Evolutionary conservation across 208 protist species (phyloP).

Genomic region (Trypanosomatidae sp.): DNA sequence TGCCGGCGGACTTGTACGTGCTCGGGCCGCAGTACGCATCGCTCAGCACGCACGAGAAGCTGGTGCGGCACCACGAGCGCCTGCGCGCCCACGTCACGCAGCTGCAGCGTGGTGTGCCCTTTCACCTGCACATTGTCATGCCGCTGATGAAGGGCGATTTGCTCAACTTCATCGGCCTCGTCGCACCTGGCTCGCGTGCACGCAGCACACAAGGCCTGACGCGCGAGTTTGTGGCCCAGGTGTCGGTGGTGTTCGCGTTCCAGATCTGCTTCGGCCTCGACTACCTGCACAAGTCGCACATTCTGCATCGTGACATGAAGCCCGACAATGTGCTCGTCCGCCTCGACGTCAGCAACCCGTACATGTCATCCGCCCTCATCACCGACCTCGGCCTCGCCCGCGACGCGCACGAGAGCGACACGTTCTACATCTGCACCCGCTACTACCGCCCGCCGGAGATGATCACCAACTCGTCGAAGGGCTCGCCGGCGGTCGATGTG

Average conservation of each 20-base stretch:
- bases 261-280: slow-evolving; percentile 84
- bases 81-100: slow-evolving; percentile 10
- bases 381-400: slow-evolving; percentile 86
- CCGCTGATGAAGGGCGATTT: slow-evolving; percentile 77
- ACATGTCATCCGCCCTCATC: slow-evolving; percentile 56
- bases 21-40: slow-evolving; percentile 11
- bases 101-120: slow-evolving; percentile 25
- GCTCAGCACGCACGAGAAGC: slow-evolving; percentile 10
- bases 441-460: slow-evolving; percentile 95
- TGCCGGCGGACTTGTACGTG: slow-evolving; percentile 24
- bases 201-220: slow-evolving; percentile 5
- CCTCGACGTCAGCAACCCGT: slow-evolving; percentile 35
- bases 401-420: slow-evolving; percentile 61
- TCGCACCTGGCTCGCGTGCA: neutral
- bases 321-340: slow-evolving; percentile 94
- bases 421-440: slow-evolving; percentile 90
- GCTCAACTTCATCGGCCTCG: slow-evolving; percentile 49
- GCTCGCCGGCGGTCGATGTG: slow-evolving; percentile 77
- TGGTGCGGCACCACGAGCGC: slow-evolving; percentile 20
- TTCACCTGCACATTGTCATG: slow-evolving; percentile 86
- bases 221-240: slow-evolving; percentile 29
- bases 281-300: slow-evolving; percentile 78
- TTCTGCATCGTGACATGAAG: slow-evolving; percentile 95
- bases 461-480: slow-evolving; percentile 64
- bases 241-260: slow-evolving; percentile 67